These are phyloP conservation scores for Raphidocelis subcapitata DNA, from an alignment of 139 green algal species.

Conservation along the genomic window DNA sequence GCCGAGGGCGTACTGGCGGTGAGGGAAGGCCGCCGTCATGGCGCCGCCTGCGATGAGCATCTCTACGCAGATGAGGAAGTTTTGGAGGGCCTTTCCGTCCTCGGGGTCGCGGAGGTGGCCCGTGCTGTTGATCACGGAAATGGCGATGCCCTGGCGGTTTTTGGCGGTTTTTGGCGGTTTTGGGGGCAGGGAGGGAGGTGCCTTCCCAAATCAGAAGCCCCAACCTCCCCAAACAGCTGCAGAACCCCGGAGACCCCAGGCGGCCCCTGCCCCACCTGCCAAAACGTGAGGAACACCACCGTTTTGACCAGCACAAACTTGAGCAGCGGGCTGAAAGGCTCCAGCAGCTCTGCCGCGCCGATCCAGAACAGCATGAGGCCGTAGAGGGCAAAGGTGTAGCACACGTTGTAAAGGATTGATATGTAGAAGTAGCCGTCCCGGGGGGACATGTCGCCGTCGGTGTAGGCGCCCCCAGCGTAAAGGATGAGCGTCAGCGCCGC, in stretches of 20 bases:
- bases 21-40: conserved; percentile 91
- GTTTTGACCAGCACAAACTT: conserved; percentile 96
- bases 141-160: conserved; percentile 64
- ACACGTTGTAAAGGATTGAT: conserved; percentile 92
- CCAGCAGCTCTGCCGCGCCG: conserved; percentile 88
- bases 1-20: conserved; percentile 71
- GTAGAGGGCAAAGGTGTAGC: conserved; percentile 92
- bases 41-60: conserved; percentile 85
- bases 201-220: no score
- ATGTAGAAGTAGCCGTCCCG: conserved; percentile 77
- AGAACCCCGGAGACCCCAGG: no score
- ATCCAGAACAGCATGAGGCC: conserved; percentile 95
- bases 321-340: conserved; percentile 88
- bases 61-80: conserved; percentile 94
- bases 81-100: conserved; percentile 83
- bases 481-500: conserved; percentile 80
- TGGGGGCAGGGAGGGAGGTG: no score
- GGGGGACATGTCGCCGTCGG: conserved; percentile 78
- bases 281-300: conserved; percentile 98
- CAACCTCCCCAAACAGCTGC: no score
- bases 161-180: no score
- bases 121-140: conserved; percentile 57
- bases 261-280: conserved; percentile 69
- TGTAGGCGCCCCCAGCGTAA: conserved; percentile 72
- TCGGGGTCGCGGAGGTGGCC: conserved; percentile 50